These are phyloP conservation scores for Chionographis japonica DNA, from an alignment of 106 monocot species.

Conservation along the genomic window DNA sequence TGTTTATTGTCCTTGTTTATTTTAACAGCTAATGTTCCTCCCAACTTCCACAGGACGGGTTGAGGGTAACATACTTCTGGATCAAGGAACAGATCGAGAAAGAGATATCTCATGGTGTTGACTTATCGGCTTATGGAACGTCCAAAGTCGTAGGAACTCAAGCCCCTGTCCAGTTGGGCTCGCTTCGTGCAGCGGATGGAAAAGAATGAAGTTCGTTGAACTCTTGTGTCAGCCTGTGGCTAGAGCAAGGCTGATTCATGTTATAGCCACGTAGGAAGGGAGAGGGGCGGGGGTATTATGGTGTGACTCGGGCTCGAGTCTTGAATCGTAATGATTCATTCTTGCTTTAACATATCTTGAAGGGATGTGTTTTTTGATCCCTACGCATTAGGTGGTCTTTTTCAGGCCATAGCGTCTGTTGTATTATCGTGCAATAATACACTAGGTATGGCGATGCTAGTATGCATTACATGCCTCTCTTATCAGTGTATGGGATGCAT, in stretches of 20 bases:
- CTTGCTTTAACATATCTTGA: neutral
- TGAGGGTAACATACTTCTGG: slow-evolving; percentile 94
- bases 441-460: neutral
- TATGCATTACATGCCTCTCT: neutral
- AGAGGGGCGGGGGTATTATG: no score
- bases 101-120: slow-evolving; percentile 59
- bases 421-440: neutral
- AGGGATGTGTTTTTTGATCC: slow-evolving; percentile 1
- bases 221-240: neutral
- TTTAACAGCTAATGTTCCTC: neutral
- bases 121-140: slow-evolving; percentile 68
- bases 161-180: slow-evolving; percentile 91
- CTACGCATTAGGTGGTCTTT: neutral
- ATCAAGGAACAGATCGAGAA: slow-evolving; percentile 94
- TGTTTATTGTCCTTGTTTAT: neutral
- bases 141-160: slow-evolving; percentile 92
- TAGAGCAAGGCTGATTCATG: neutral
- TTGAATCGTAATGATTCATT: neutral
- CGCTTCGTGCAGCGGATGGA: slow-evolving; percentile 92
- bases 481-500: no score
- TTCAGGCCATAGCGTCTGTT: neutral
- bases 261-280: neutral
- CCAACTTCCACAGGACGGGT: slow-evolving; percentile 58
- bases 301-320: no score
- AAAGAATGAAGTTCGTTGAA: slow-evolving; percentile 48